A percentile compares a stretch with the other conserved stretches of the same genome.
These are phyloP conservation scores for Plasmodium knowlesi DNA, from an alignment of 169 alveolate species.

Conservation along the genomic window DNA sequence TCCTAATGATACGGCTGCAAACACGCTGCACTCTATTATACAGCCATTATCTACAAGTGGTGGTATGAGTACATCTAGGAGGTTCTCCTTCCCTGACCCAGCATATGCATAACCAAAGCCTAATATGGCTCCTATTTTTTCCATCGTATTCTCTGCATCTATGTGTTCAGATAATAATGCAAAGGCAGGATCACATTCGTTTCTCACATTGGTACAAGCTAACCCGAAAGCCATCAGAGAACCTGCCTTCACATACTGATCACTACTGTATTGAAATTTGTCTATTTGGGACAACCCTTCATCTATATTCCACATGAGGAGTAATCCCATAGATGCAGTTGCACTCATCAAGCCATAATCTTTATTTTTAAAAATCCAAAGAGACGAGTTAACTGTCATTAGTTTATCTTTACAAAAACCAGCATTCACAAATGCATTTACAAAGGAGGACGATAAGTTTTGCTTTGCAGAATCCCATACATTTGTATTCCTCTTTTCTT, in stretches of 20 bases:
- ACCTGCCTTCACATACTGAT: constrained; percentile 96
- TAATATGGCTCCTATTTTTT: constrained; percentile 94
- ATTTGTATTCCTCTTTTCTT: constrained; percentile 85
- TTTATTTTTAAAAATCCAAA: constrained; percentile 96
- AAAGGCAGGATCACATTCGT: constrained; percentile 96
- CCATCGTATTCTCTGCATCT: constrained; percentile 84
- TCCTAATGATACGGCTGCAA: constrained; percentile 97
- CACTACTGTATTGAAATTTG: constrained; percentile 95
- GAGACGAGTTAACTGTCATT: constrained; percentile 87
- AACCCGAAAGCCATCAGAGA: constrained; percentile 95
- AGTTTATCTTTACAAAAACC: constrained; percentile 96
- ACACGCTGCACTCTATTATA: constrained; percentile 93
- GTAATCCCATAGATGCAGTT: constrained; percentile 96
- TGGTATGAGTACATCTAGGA: constrained; percentile 91
- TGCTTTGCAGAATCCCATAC: constrained; percentile 94
- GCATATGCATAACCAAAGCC: constrained; percentile 99
- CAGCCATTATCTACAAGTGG: constrained; percentile 90
- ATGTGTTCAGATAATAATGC: constrained; percentile 95
- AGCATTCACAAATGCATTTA: constrained; percentile 98
- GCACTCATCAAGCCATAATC: constrained; percentile 96
- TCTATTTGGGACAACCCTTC: constrained; percentile 94
- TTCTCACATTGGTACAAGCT: constrained; percentile 92
- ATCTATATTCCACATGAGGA: constrained; percentile 98
- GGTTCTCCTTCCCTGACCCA: constrained; percentile 95
- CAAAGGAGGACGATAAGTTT: constrained; percentile 97